phyloP scores from a whole-genome alignment of 345 rosid species.

The Hibiscus mutabilis region DNA sequence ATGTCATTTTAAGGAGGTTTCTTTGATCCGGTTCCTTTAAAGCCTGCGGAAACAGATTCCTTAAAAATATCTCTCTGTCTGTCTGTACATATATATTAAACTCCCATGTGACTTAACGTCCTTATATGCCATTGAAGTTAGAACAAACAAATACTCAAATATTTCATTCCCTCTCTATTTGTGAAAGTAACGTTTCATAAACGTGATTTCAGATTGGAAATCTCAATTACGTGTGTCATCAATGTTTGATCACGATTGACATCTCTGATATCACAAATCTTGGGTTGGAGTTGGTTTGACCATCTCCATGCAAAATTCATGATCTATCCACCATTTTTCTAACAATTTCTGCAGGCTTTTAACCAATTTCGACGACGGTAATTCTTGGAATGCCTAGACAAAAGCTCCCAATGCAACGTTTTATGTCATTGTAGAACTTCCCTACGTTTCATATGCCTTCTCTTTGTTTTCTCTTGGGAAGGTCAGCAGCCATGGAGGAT shows the following conservation, averaged over 20 bases:
- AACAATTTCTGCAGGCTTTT: not conserved
- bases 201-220: not conserved
- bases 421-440: not conserved
- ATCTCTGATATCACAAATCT: not conserved
- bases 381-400: not conserved
- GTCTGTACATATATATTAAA: too few relatives aligned
- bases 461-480: not conserved
- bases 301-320: not conserved
- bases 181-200: not conserved
- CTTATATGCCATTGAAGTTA: too few relatives aligned
- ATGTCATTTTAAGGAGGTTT: too few relatives aligned
- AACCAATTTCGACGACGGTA: not conserved
- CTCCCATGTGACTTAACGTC: too few relatives aligned
- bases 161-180: not conserved
- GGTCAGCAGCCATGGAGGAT: constrained; percentile 9
- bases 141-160: not conserved
- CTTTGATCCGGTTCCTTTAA: too few relatives aligned
- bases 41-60: too few relatives aligned
- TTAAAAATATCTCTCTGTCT: too few relatives aligned
- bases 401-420: not conserved
- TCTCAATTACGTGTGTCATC: not conserved
- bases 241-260: too few relatives aligned
- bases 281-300: too few relatives aligned
- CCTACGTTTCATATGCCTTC: not conserved
- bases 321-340: not conserved